Conservation (phyloP, 805 yeast genomes). For the Hagleromyces aurorensis region DNA sequence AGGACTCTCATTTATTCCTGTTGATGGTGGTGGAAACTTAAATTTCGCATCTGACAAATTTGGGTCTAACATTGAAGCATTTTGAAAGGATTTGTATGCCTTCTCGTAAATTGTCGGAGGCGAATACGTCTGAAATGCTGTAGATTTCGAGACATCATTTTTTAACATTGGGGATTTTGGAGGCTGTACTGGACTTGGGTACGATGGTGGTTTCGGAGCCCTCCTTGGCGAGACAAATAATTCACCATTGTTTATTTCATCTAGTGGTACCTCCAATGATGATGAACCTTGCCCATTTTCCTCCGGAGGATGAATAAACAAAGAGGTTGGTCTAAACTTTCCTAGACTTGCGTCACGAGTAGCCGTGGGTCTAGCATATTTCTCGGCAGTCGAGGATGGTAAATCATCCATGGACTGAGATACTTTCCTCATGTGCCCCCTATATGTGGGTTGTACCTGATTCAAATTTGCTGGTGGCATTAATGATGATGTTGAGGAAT, state of each 20-base stretch:
- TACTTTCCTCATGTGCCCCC: slow-evolving; percentile 14
- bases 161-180: slow-evolving; percentile 25
- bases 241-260: slow-evolving; percentile 12
- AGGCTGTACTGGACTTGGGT: slow-evolving; percentile 37
- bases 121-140: slow-evolving; percentile 14
- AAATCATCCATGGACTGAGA: slow-evolving; percentile 21
- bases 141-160: slow-evolving; percentile 3
- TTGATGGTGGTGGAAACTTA: no score
- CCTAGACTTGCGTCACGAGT: neutral
- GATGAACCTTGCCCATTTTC: slow-evolving; percentile 1
- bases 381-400: slow-evolving; percentile 3
- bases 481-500: slow-evolving; percentile 26
- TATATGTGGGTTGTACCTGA: slow-evolving; percentile 17
- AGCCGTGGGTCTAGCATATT: neutral
- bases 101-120: slow-evolving; percentile 24
- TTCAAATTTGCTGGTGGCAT: slow-evolving; percentile 37
- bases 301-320: slow-evolving; percentile 10
- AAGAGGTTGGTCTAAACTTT: slow-evolving; percentile 13
- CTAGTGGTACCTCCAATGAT: slow-evolving; percentile 1
- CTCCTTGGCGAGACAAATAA: slow-evolving; percentile 59
- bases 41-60: no score
- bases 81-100: no score
- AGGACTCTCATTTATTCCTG: no score
- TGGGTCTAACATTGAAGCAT: no score
- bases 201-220: slow-evolving; percentile 62